A percentile compares a stretch with the other conserved stretches of the same genome.
Conservation (phyloP, 2,329 filamentous ascomycete genomes). For the Paecilomyces niveus region DNA sequence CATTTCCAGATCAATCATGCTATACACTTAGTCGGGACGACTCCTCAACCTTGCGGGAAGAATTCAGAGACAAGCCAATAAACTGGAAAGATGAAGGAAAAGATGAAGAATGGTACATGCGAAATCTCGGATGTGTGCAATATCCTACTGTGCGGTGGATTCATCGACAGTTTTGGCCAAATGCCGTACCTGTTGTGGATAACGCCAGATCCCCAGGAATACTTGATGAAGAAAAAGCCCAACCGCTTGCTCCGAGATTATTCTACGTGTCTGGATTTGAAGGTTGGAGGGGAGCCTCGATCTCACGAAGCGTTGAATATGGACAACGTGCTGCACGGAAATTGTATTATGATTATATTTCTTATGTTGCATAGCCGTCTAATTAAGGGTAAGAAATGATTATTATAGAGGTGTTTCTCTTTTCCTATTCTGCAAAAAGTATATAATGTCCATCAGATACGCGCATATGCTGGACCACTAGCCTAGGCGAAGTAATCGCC, state of each 20-base stretch:
- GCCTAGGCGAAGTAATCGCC: no score
- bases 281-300: neutral
- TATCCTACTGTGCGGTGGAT: neutral
- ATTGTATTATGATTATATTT: neutral
- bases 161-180: neutral
- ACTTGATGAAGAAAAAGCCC: neutral
- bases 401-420: no score
- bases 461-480: no score
- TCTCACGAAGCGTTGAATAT: neutral
- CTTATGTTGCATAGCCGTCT: neutral
- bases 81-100: neutral
- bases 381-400: no score
- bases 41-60: neutral
- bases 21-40: neutral
- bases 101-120: neutral
- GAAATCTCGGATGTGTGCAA: neutral
- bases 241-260: neutral
- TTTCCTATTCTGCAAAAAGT: no score
- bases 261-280: neutral
- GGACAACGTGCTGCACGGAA: neutral
- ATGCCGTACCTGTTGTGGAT: neutral
- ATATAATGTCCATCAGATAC: no score
- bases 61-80: neutral
- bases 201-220: neutral
- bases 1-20: neutral